These are phyloP conservation scores for Dentipellis sp. DNA, from an alignment of 768 basidiomycete species.

Conservation along the genomic window DNA sequence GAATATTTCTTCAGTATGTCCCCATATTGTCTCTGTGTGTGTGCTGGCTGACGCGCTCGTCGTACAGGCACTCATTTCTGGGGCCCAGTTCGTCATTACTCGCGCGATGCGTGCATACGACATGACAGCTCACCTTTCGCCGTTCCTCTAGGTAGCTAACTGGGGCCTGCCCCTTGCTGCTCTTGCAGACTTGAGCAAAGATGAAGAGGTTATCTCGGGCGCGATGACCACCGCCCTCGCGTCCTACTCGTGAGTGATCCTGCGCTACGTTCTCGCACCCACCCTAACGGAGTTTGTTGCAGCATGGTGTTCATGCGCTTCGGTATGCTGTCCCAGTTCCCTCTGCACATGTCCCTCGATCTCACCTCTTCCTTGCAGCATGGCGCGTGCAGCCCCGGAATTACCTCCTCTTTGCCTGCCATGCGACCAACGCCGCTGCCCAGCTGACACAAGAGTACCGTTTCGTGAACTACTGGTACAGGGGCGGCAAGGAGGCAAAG, in stretches of 20 bases:
- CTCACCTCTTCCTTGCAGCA: conserved; percentile 35
- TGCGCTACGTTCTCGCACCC: not conserved
- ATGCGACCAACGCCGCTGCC: conserved; percentile 83
- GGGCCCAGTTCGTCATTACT: conserved; percentile 73
- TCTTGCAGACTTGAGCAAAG: conserved; percentile 80
- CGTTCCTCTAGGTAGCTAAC: conserved; percentile 72
- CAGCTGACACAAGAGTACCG: conserved; percentile 78
- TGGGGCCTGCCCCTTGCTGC: conserved; percentile 97
- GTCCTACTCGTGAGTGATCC: conserved; percentile 76
- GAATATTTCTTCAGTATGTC: conserved; percentile 92
- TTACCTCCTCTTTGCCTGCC: conserved; percentile 91
- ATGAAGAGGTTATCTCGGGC: conserved; percentile 95
- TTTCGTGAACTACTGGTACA: conserved; percentile 86
- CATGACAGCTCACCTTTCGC: conserved; percentile 2
- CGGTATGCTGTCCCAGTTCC: conserved; percentile 34
- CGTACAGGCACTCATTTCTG: conserved; percentile 88
- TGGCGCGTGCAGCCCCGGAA: conserved; percentile 96
- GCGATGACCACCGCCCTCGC: conserved; percentile 91
- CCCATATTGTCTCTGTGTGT: not conserved
- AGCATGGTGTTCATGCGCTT: conserved; percentile 91
- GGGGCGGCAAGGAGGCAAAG: conserved; percentile 77
- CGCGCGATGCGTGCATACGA: not conserved
- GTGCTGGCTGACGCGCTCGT: conserved; percentile 13
- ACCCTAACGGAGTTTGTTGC: conserved; percentile 1
- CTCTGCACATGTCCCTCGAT: not conserved